Evolutionary conservation across 768 basidiomycete species (phyloP), one percentile per base, ranked within the genome.

Genomic region (Pleurotus citrinopileatus): DNA sequence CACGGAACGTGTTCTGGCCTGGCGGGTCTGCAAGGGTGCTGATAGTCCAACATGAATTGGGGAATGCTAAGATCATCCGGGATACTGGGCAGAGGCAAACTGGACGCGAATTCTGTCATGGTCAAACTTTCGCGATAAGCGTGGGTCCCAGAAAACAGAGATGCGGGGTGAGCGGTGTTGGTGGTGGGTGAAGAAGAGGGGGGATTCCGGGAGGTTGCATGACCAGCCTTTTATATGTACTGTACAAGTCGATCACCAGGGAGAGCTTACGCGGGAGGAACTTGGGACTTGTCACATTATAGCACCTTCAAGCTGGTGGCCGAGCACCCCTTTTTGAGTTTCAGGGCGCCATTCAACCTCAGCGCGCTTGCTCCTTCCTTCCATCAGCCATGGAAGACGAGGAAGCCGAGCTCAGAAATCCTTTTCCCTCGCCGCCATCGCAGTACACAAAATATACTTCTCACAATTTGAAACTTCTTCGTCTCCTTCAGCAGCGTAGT

Each of bases 351-450:
- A n/a, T 37, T n/a, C n/a, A n/a, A n/a, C n/a, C n/a, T n/a, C 34
- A 13, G 13, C 51, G 36, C 26, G 12, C 23, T 37, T 4, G 22
- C 1, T 5, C 22, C n/a, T 32, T 42, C 48, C 55, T 51, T 36
- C 23, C 52, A 42, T 52, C 34, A 60, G n/a, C 53, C 57, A 85
- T 85, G 82, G 82, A 86, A 62, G 86, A 89, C 55, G 85, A 90
- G 57, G 86, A 86, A 53, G 78, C 84, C 53, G 89, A 91, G 61
- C 75, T 92, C 42, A 81, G 87, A 62, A 92, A 91, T 68, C 91
- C 89, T 8, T 96, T 95, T 66, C 94, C 94, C 22, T 89, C 89
- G 3, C 93, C 93, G 0, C 91, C 93, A 0, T 88, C 88, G 12
- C 88, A 90, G 64, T 92, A 93, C 68, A 77, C 78, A 8, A 84